Evolutionary conservation across 306 rosid genomes (phyloP).

Genomic region (Rosa rugosa): DNA sequence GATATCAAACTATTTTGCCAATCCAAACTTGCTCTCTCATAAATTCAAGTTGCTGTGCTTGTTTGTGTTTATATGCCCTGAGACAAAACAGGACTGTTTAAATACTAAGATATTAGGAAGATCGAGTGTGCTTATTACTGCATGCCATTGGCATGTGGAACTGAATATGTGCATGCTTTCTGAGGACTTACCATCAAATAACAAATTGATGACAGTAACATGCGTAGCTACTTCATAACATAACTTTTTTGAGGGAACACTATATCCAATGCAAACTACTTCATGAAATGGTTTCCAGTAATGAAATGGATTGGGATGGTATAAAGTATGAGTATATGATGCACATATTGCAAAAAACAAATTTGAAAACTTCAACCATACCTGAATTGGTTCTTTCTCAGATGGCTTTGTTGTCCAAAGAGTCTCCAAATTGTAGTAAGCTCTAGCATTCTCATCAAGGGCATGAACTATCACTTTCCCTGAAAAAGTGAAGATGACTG

Average conservation of each 20-base stretch:
- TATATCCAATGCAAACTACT: neutral
- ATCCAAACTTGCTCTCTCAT: neutral
- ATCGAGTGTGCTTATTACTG: neutral
- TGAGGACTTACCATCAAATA: neutral
- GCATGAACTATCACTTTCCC: constrained; percentile 92
- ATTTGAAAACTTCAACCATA: constrained; percentile 24
- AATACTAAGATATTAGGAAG: neutral
- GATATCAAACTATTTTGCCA: neutral
- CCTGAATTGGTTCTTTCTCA: constrained; percentile 55
- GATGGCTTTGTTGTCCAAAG: constrained; percentile 59
- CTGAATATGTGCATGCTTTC: neutral
- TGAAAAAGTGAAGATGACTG: constrained; percentile 26
- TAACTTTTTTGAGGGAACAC: neutral
- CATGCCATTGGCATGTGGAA: neutral
- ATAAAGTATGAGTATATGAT: neutral
- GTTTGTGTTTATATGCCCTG: neutral
- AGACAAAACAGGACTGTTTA: neutral
- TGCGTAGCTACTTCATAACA: neutral
- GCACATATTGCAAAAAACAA: neutral
- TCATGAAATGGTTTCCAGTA: neutral
- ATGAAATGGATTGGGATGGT: neutral
- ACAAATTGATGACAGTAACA: neutral
- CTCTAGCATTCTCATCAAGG: constrained; percentile 92
- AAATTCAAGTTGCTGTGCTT: neutral
- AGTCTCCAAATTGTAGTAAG: constrained; percentile 82